Evolutionary conservation across 2,329 filamentous ascomycete species (phyloP).

Genomic region (Alternaria sp.): DNA sequence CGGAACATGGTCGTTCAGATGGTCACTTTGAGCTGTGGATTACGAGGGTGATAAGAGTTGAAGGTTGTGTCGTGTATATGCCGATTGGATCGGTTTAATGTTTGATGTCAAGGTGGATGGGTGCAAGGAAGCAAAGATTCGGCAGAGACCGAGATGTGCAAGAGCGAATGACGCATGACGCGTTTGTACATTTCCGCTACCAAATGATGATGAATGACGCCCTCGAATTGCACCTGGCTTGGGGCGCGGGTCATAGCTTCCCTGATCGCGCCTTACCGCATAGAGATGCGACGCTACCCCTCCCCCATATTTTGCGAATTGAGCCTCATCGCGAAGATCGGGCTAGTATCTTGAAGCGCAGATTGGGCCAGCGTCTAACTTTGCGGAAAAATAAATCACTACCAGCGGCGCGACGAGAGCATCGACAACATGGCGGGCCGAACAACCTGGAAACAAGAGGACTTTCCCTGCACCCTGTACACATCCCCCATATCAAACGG

Average conservation of each 20-base stretch:
- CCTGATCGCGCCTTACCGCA: constrained; percentile 11
- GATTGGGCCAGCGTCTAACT: not conserved
- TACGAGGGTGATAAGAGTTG: not conserved
- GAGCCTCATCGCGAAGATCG: constrained; percentile 22
- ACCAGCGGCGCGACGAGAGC: not conserved
- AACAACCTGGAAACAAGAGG: constrained; percentile 27
- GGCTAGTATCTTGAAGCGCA: not conserved
- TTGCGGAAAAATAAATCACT: not conserved
- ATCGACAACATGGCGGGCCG: constrained; percentile 25
- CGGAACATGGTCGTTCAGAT: constrained; percentile 22
- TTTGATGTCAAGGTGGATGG: not conserved
- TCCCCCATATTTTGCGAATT: constrained; percentile 32
- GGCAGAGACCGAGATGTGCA: not conserved
- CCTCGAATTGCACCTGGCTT: constrained; percentile 13
- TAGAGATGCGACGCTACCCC: constrained; percentile 5
- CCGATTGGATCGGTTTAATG: not conserved
- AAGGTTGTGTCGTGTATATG: not conserved
- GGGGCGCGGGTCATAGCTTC: constrained; percentile 27
- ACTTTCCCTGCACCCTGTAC: constrained; percentile 55
- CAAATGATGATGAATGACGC: constrained; percentile 40
- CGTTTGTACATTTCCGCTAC: constrained; percentile 17
- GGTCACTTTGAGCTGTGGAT: not conserved
- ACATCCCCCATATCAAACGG: not conserved
- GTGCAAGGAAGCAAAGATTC: not conserved
- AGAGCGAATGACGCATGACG: constrained; percentile 25